Percentiles rank a stretch among this genome's conserved stretches.
These are phyloP conservation scores for Mesembryanthemum crystallinum DNA, from an alignment of 148 eudicot genomes.

Conservation along the genomic window DNA sequence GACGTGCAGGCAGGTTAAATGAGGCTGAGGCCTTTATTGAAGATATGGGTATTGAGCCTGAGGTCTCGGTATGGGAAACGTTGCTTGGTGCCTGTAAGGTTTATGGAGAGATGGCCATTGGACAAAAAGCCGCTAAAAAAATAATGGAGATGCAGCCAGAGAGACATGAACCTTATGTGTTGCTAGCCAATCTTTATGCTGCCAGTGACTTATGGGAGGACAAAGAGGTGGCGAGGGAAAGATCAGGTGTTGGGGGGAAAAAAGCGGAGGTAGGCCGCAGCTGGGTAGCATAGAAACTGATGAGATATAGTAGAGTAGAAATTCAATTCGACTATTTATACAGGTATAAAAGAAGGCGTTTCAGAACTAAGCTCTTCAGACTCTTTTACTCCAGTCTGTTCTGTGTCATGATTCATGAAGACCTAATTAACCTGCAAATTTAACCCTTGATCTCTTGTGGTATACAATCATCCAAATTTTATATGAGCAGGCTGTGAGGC, in stretches of 20 bases:
- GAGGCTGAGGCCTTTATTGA: not conserved
- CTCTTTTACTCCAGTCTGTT: too few relatives aligned
- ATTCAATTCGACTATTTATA: too few relatives aligned
- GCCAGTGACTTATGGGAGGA: constrained; percentile 39
- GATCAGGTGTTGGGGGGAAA: not conserved
- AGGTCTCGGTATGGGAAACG: not conserved
- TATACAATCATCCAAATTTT: too few relatives aligned
- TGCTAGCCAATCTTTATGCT: constrained; percentile 45
- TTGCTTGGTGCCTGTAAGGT: not conserved
- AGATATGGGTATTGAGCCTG: not conserved
- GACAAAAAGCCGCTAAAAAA: constrained; percentile 20
- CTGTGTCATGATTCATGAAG: too few relatives aligned
- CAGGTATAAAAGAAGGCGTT: too few relatives aligned
- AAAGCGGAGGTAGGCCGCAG: not conserved
- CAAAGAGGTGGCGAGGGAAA: constrained; percentile 34
- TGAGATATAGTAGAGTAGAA: not conserved
- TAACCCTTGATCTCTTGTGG: too few relatives aligned
- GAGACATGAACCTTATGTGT: constrained; percentile 30
- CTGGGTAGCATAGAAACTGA: not conserved
- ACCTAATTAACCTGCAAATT: too few relatives aligned
- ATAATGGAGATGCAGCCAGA: constrained; percentile 30
- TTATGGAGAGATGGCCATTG: not conserved
- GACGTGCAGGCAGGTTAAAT: not conserved
- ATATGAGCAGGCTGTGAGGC: too few relatives aligned
- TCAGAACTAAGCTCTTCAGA: too few relatives aligned